These are phyloP conservation scores for Moricandia moricandioides DNA, from an alignment of 345 rosid species.

Conservation along the genomic window DNA sequence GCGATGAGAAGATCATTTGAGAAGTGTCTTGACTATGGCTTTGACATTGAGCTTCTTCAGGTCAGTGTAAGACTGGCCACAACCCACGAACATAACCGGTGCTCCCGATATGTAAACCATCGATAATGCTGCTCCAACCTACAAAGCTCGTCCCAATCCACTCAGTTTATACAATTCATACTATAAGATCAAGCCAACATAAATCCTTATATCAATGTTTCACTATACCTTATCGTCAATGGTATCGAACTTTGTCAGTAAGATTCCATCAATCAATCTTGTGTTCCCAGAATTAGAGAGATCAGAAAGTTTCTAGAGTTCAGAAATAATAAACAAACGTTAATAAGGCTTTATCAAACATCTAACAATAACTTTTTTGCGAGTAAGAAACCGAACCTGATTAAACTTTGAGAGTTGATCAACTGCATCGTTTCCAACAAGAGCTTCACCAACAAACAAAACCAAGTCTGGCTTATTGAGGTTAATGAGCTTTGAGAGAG, in stretches of 20 bases:
- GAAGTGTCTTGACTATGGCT: constrained; percentile 85
- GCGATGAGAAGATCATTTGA: constrained; percentile 51
- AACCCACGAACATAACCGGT: constrained; percentile 99
- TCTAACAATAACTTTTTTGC: background rate
- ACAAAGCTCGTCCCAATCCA: constrained; percentile 17
- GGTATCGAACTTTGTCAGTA: constrained; percentile 94
- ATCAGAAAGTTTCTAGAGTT: constrained; percentile 76
- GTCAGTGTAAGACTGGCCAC: constrained; percentile 96
- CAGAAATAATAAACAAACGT: background rate
- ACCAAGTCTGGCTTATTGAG: constrained; percentile 89
- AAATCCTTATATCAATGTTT: background rate
- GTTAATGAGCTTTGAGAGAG: constrained; percentile 85
- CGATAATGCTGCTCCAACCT: constrained; percentile 98
- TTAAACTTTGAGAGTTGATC: constrained; percentile 94
- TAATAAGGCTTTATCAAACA: background rate
- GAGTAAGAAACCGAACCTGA: constrained; percentile 52
- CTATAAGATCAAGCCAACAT: background rate
- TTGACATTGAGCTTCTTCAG: constrained; percentile 90
- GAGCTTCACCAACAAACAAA: constrained; percentile 97
- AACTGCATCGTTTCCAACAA: constrained; percentile 97
- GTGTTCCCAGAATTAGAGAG: constrained; percentile 73
- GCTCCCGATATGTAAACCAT: constrained; percentile 97
- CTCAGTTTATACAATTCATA: constrained; percentile 6
- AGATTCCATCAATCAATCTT: constrained; percentile 85
- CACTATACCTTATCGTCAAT: constrained; percentile 84